phyloP scores from a whole-genome alignment of 2,329 filamentous ascomycete species.

The Microdochium bolleyi region DNA sequence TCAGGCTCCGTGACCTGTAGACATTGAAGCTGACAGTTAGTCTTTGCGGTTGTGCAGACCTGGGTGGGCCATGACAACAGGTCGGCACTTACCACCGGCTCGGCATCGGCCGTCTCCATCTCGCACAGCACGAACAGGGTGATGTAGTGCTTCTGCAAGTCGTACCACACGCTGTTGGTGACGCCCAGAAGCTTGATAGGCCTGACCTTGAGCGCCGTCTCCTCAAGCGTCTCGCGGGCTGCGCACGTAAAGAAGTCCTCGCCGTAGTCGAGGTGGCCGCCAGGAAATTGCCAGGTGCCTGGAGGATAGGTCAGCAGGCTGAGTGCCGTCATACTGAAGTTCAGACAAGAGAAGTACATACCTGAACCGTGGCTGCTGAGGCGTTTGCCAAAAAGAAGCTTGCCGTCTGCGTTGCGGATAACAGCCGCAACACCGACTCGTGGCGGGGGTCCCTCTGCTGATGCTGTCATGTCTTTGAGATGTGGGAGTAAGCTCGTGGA shows the following conservation, averaged over 20 bases:
- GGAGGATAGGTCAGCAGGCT: background rate
- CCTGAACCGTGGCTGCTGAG: constrained; percentile 40
- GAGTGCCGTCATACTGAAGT: constrained; percentile 4
- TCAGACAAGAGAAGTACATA: constrained; percentile 13
- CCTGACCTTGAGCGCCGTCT: constrained; percentile 55
- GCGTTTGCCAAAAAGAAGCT: constrained; percentile 38
- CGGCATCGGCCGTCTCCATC: constrained; percentile 34
- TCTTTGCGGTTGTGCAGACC: constrained; percentile 25
- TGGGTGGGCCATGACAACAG: too few species aligned
- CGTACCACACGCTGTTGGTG: constrained; percentile 59
- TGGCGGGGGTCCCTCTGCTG: constrained; percentile 10
- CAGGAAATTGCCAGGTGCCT: constrained; percentile 61
- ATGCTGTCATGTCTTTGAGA: background rate
- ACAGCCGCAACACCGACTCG: constrained; percentile 42
- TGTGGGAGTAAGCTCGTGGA: too few species aligned
- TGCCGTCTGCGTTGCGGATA: constrained; percentile 31
- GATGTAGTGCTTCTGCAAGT: constrained; percentile 62
- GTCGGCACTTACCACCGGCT: constrained; percentile 41
- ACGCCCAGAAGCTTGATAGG: constrained; percentile 46
- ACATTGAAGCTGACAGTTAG: constrained; percentile 2
- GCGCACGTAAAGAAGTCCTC: constrained; percentile 58
- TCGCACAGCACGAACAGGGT: constrained; percentile 59
- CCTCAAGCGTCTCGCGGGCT: constrained; percentile 59
- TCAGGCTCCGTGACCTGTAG: constrained; percentile 34
- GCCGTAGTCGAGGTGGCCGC: constrained; percentile 66